Percentiles rank a stretch among this genome's conserved stretches.
phyloP scores from a whole-genome alignment of 768 basidiomycete genomes.

The Mycena vitilis region DNA sequence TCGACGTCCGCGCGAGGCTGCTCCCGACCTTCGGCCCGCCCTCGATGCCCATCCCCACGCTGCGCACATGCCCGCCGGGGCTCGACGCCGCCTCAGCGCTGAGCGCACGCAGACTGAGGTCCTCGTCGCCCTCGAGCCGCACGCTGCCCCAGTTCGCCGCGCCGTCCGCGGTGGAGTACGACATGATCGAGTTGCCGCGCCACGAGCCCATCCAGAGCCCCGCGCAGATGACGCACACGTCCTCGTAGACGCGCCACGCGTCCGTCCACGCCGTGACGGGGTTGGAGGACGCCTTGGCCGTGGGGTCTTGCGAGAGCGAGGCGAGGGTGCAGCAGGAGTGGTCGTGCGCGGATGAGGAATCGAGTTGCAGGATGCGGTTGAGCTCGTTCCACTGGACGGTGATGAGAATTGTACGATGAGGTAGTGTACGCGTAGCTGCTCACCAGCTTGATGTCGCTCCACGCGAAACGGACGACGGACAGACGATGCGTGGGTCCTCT shows the following conservation, averaged over 20 bases:
- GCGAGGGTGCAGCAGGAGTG: constrained; percentile 53
- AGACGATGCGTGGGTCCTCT: constrained; percentile 63
- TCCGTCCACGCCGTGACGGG: constrained; percentile 72
- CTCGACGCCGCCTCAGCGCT: constrained; percentile 13
- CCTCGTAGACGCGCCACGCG: constrained; percentile 86
- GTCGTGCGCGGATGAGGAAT: constrained; percentile 49
- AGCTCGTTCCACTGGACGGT: constrained; percentile 79
- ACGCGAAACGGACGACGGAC: constrained; percentile 77
- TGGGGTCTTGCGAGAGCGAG: constrained; percentile 30
- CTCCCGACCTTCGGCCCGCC: constrained; percentile 58
- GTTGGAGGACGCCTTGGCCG: constrained; percentile 36
- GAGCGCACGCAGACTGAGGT: constrained; percentile 53
- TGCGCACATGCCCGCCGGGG: constrained; percentile 58
- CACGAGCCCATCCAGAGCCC: constrained; percentile 84
- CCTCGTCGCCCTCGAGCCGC: constrained; percentile 75
- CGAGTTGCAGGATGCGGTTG: constrained; percentile 73
- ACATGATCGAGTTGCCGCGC: constrained; percentile 60
- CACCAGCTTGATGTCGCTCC: constrained; percentile 77
- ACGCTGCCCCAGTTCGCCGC: constrained; percentile 68
- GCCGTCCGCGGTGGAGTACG: constrained; percentile 62
- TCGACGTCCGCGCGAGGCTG: constrained; percentile 43
- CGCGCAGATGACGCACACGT: constrained; percentile 85
- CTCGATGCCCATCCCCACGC: constrained; percentile 78
- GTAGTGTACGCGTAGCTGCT: background rate
- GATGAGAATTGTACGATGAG: constrained; percentile 1